phyloP scores from a whole-genome alignment of 108 stramenopile genomes.

The Chaetoceros tenuissimus region DNA sequence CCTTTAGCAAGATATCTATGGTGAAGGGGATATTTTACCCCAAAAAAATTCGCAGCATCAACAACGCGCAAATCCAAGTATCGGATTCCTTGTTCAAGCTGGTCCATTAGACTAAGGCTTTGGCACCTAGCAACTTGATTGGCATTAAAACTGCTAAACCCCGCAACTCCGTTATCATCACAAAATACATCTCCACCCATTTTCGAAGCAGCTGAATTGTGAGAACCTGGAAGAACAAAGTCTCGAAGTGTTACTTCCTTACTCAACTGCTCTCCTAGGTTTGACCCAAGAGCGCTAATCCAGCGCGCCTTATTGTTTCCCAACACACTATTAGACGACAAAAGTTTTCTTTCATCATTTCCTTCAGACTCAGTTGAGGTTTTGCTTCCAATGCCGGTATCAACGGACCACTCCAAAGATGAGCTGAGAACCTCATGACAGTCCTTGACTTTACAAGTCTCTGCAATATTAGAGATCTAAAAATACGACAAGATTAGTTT shows the following conservation, averaged over 20 bases:
- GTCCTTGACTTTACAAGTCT: not conserved
- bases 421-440: not conserved
- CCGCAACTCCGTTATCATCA: not conserved
- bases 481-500: not conserved
- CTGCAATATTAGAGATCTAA: not conserved
- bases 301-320: not conserved
- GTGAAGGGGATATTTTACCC: not conserved
- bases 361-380: not conserved
- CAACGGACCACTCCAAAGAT: not conserved
- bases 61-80: not conserved
- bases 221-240: not conserved
- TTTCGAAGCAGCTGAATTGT: not conserved
- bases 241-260: not conserved
- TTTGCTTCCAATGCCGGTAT: not conserved
- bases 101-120: not conserved
- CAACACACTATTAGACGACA: not conserved
- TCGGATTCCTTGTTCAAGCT: not conserved
- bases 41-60: not conserved
- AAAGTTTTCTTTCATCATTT: not conserved
- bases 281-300: not conserved
- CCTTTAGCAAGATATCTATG: not conserved
- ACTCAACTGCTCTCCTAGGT: not conserved
- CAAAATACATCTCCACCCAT: not conserved
- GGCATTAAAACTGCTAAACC: not conserved
- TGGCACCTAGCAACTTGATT: not conserved